Evolutionary conservation across 768 basidiomycete genomes (phyloP).

Genomic region (Suillus paluster): DNA sequence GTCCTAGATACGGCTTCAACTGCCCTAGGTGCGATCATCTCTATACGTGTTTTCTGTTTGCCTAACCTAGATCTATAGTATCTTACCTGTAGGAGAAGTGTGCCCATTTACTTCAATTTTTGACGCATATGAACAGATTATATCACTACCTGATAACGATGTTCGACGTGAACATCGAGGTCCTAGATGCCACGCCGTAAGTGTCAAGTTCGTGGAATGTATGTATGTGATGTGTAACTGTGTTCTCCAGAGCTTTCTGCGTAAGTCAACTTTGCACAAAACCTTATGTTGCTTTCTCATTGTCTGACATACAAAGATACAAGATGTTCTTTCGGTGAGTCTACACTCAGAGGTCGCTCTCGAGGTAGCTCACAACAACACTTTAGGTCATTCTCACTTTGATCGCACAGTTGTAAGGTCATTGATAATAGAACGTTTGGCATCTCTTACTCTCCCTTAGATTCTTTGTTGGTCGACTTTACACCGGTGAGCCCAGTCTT

Average conservation of each 20-base stretch:
- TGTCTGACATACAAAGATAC: constrained; percentile 19
- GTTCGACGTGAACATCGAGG: constrained; percentile 25
- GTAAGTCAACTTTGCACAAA: constrained; percentile 23
- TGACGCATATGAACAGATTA: constrained; percentile 23
- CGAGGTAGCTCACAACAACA: background rate
- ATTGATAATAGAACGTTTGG: no score
- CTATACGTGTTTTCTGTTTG: background rate
- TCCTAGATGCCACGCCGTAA: constrained; percentile 32
- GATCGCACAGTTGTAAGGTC: constrained; percentile 30
- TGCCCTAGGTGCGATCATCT: constrained; percentile 26
- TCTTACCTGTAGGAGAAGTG: constrained; percentile 27
- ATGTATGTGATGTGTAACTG: background rate
- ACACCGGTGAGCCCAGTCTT: constrained; percentile 24
- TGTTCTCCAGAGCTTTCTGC: constrained; percentile 29
- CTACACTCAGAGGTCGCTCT: background rate
- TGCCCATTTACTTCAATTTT: background rate
- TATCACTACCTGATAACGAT: constrained; percentile 33
- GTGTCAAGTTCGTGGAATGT: background rate
- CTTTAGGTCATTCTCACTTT: constrained; percentile 29
- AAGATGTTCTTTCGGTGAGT: constrained; percentile 30
- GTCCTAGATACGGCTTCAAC: constrained; percentile 28
- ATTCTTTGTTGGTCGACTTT: constrained; percentile 29
- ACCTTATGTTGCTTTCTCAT: background rate
- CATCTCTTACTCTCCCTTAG: constrained; percentile 14
- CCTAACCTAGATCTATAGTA: constrained; percentile 23